Evolutionary conservation across 805 yeast species (phyloP), one percentile per base, ranked within the genome.

Genomic region (Metschnikowia lachancei): DNA sequence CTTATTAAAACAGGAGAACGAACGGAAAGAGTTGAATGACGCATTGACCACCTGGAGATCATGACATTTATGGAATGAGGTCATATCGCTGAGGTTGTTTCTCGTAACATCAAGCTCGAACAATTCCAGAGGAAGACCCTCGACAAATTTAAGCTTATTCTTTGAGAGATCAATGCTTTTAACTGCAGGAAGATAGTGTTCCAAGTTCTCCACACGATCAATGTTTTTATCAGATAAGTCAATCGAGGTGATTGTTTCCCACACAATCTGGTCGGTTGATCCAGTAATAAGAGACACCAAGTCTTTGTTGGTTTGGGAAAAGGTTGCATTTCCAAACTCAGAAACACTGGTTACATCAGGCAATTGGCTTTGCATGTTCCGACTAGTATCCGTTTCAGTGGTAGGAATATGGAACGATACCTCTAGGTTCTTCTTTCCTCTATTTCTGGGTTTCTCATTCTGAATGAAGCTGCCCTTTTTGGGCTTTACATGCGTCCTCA

Each of bases 231-330:
- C 65, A 2, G 64, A 50, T 16, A 79, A 54, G 30, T 63, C 60
- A n/a, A 79, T 63, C 17, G 64, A 65, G 9, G 49, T 56, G 2
- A 78, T 59, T 12, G 53, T 52, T 29, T 67, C 65, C 84, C 83
- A 79, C 40, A 67, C 62, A 3, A 65, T 64, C 19, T 64, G 58
- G 1, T 67, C 61, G 7, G 67, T 59, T 8, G 63, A 59, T 9
- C 60, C 64, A 2, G 78, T 76, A 22, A 79, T 69, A 2, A 75
- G 67, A 6, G 77, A 63, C 3, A 77, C 77, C 32, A 79, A 56
- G 12, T 62, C 62, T 40, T 60, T 67, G 46, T 71, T 71, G 0
- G 78, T 67, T 51, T 76, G 75, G 1, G 80, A 66, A 53, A 78
- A 79, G 3, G 82, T 74, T 3, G 75, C 43, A 38, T 76, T 75